Conservation (phyloP, 192 early-diverging fungal genomes). For the Coemansia sp. region DNA sequence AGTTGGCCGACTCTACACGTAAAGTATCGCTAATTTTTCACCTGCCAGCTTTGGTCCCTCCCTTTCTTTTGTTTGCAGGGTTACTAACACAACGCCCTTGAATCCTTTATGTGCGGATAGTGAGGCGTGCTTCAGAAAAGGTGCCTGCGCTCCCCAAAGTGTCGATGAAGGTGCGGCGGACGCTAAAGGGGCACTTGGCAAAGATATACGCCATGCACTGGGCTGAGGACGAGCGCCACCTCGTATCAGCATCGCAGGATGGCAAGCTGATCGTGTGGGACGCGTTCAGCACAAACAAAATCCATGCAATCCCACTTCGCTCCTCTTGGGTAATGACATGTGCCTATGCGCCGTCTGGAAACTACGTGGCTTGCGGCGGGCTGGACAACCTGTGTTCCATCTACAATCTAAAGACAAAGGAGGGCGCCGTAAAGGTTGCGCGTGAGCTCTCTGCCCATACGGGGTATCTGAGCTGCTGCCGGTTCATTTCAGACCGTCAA, state of each 20-base stretch:
- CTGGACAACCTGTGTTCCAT: constrained; percentile 99
- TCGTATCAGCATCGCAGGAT: constrained; percentile 98
- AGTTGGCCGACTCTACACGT: constrained; percentile 94
- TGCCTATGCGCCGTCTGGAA: constrained; percentile 96
- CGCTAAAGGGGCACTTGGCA: constrained; percentile 96
- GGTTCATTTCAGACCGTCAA: constrained; percentile 93
- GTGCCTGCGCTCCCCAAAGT: constrained; percentile 85
- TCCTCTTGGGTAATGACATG: constrained; percentile 99
- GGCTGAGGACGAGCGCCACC: constrained; percentile 94
- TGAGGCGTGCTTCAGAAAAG: constrained; percentile 79
- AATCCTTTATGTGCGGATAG: constrained; percentile 50
- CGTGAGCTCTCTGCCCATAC: constrained; percentile 95
- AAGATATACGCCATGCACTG: constrained; percentile 99
- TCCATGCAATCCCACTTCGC: constrained; percentile 96
- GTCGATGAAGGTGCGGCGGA: constrained; percentile 93
- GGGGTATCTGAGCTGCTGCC: constrained; percentile 96
- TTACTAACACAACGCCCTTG: neutral
- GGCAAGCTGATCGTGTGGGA: constrained; percentile 99
- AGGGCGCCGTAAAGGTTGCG: constrained; percentile 91
- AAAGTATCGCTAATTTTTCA: constrained; percentile 57
- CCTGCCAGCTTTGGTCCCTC: neutral
- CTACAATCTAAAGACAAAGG: constrained; percentile 94
- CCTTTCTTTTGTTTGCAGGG: neutral
- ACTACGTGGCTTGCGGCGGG: constrained; percentile 98
- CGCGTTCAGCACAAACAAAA: constrained; percentile 97